These are phyloP conservation scores for Nemania abortiva DNA, from an alignment of 2,329 filamentous ascomycete genomes.

Conservation along the genomic window DNA sequence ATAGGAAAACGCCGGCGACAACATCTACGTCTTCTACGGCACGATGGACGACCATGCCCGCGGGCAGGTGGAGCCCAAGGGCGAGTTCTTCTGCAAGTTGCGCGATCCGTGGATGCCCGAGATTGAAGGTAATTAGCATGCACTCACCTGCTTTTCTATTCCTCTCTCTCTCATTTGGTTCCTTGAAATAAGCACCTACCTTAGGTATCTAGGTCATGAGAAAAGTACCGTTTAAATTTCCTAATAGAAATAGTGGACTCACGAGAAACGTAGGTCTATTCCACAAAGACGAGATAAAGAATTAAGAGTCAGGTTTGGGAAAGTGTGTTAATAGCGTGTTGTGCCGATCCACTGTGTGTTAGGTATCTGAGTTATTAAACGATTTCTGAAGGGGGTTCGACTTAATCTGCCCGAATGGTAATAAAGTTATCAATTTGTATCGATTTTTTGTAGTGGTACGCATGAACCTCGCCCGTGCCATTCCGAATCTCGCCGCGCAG, in stretches of 20 bases:
- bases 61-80: slow-evolving; percentile 48
- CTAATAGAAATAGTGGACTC: background rate
- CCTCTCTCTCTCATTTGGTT: background rate
- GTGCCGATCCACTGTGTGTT: background rate
- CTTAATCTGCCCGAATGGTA: background rate
- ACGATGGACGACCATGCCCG: slow-evolving; percentile 49
- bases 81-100: slow-evolving; percentile 50
- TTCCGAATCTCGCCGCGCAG: background rate
- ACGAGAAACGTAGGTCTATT: slow-evolving; percentile 39
- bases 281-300: slow-evolving; percentile 45
- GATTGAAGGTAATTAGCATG: slow-evolving; percentile 35
- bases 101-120: slow-evolving; percentile 50
- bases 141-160: too few species aligned
- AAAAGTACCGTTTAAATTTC: too few species aligned
- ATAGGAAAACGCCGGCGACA: slow-evolving; percentile 47
- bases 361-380: background rate
- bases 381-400: background rate
- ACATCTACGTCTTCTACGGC: slow-evolving; percentile 50
- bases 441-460: background rate
- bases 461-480: background rate
- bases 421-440: background rate
- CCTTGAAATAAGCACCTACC: too few species aligned
- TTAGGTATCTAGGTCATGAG: too few species aligned
- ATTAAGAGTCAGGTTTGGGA: slow-evolving; percentile 26
- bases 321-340: background rate